Evolutionary conservation across 2,329 filamentous ascomycete species (phyloP), one percentile per base, ranked within the genome.

Genomic region (Monosporascus sp.): DNA sequence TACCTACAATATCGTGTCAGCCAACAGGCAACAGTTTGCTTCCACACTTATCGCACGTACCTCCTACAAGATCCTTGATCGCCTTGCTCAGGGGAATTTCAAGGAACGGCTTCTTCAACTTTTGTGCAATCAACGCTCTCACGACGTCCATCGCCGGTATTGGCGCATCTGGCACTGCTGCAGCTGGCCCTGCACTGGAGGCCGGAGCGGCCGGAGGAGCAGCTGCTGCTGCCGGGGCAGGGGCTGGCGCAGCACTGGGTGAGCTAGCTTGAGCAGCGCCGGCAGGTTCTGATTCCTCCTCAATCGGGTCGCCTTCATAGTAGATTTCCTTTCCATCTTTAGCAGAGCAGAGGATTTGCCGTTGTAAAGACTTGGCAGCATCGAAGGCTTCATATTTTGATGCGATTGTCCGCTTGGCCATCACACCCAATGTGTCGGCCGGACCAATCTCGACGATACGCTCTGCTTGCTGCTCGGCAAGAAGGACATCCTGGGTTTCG

Each of bases 251-350:
- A 40, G 76, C 69, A 51, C 73, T 62, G 22, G 63, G 59, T 3
- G 75, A 62, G 44, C 68, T 60, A 22, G 72, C 68, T 17, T 77
- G 69, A 51, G 81, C 70, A 57, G 74, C 69, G 24, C 79, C 74
- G 14, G 77, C 71, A 1, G 86, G 77, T 66, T 88, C 87, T 47
- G 88, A 82, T 73, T 97, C 94, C 54, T 99, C 94, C 67, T 95
- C 91, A 31, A 96, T 79, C 0, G 94, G 94, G 68, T 99, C 94
- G 45, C 96, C 92, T 69, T 97, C 93, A 74, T 99, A 99, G 80
- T 99, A 99, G 61, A 99, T 99, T 73, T 99, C 94, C 73, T 97
- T 97, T 53, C 91, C 89, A 69, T 99, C 94, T 75, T 99, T 99
- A 81, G 96, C 97, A 80, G 97, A 99, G 80, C 94, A 97, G 53